Evolutionary conservation across 495 filamentous ascomycete genomes (phyloP).

Genomic region (Neurospora sp.): DNA sequence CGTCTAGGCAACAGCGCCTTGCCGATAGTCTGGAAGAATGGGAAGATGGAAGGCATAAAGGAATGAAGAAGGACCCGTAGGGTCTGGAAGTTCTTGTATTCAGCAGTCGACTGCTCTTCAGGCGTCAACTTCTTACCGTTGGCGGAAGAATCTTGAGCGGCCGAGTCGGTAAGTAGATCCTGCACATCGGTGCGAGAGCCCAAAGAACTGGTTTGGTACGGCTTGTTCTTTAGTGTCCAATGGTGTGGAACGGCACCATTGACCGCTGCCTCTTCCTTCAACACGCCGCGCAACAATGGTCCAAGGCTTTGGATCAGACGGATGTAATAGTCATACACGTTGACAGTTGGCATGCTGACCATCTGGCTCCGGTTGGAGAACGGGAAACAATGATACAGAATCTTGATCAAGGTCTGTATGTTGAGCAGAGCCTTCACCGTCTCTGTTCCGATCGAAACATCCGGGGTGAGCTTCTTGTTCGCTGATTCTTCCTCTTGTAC

Average conservation of each 20-base stretch:
- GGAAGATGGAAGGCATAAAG: constrained; percentile 57
- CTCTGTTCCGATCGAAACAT: constrained; percentile 52
- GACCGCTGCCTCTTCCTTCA: constrained; percentile 74
- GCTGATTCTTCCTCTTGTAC: neutral
- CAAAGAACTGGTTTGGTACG: neutral
- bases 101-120: constrained; percentile 26
- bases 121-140: constrained; percentile 19
- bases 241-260: constrained; percentile 30
- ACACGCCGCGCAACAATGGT: constrained; percentile 61
- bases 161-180: constrained; percentile 28
- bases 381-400: constrained; percentile 65
- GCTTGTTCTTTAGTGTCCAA: constrained; percentile 24
- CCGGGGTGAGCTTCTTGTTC: constrained; percentile 8
- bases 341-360: constrained; percentile 54
- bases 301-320: constrained; percentile 61
- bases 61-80: constrained; percentile 68
- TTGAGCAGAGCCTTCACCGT: constrained; percentile 68
- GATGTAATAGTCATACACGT: constrained; percentile 70
- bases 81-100: constrained; percentile 69
- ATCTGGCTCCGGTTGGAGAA: constrained; percentile 37
- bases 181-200: neutral
- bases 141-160: constrained; percentile 13
- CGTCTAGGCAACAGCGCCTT: constrained; percentile 68
- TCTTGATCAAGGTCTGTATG: constrained; percentile 60
- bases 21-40: constrained; percentile 70